Evolutionary conservation across 2,329 filamentous ascomycete genomes (phyloP), one percentile per base, ranked within the genome.

Genomic region (Sodiomyces alkalinus): DNA sequence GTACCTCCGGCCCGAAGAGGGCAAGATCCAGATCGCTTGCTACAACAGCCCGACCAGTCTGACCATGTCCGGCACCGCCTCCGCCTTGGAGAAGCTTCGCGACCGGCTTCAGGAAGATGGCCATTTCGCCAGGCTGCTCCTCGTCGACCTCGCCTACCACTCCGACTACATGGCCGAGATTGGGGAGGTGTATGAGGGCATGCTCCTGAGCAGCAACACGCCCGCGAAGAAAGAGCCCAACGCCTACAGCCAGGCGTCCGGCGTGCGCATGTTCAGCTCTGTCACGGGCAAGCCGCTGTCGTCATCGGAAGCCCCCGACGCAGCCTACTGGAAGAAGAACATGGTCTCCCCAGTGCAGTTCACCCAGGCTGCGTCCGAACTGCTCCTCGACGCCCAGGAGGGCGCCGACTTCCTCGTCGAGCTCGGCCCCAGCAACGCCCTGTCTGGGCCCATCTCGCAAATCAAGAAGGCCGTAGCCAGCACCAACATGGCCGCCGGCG

Each of bases 401-500:
- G 7, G 27, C 16, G 31, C 39, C 16, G 32, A 41, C 22, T 30
- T 44, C 6, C 36, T 49, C 12, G 7, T 49, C 7, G 47, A 49
- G 30, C 31, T 49, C 12, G 47, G 46, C 0, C 45, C 46, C 4
- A 42, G 46, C 25, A 35, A 41, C n/a, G 39, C 46, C 3, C 41
- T 49, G 17, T 38, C 40, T 18, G 47, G 45, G 0, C 47, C 46
- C 11, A 34, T 47, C 14, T 38, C 40, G 34, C 46, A 49, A 23
- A 39, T 35, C 1, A 33, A 47, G n/a, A 39, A 41, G 17, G 14
- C 25, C 6, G 8, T 27, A 0, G 3, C 17, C 4, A 13, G 19
- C 19, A 8, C 20, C 17, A n/a, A 19, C 14, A 13, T 6, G 17
- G 29, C 25, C n/a, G n/a, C n/a, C n/a, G n/a, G n/a, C n/a, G n/a